Percentiles rank a stretch among this genome's conserved stretches.
phyloP scores from a whole-genome alignment of 192 early-diverging fungal species.

The Backusella tarrabulga region DNA sequence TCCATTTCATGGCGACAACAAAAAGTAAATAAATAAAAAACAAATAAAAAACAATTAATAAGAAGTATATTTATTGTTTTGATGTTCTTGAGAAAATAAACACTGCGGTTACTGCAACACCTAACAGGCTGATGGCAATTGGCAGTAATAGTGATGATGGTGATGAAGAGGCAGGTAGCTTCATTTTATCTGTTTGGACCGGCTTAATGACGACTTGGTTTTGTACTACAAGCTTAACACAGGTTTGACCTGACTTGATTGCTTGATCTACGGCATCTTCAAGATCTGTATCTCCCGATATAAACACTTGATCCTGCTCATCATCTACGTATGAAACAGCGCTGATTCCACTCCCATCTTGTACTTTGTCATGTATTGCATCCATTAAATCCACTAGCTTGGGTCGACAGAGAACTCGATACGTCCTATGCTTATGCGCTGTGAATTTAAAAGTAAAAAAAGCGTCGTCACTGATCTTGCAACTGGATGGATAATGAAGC shows the following conservation, averaged over 20 bases:
- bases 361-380: neutral
- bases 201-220: neutral
- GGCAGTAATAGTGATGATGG: neutral
- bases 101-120: neutral
- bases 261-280: neutral
- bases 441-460: neutral
- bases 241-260: neutral
- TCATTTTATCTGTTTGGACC: neutral
- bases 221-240: neutral
- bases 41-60: slow-evolving; percentile 1
- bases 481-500: neutral
- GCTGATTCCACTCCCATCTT: neutral
- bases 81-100: neutral
- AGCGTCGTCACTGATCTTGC: neutral
- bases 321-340: neutral
- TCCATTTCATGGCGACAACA: neutral
- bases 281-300: neutral
- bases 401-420: neutral
- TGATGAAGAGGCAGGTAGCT: neutral
- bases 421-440: neutral
- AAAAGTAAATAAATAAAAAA: neutral
- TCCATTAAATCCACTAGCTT: neutral
- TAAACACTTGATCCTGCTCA: neutral
- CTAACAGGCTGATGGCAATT: neutral
- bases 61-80: neutral